These are phyloP conservation scores for Aspergillus tanneri DNA, from an alignment of 2,329 filamentous ascomycete genomes.

Conservation along the genomic window DNA sequence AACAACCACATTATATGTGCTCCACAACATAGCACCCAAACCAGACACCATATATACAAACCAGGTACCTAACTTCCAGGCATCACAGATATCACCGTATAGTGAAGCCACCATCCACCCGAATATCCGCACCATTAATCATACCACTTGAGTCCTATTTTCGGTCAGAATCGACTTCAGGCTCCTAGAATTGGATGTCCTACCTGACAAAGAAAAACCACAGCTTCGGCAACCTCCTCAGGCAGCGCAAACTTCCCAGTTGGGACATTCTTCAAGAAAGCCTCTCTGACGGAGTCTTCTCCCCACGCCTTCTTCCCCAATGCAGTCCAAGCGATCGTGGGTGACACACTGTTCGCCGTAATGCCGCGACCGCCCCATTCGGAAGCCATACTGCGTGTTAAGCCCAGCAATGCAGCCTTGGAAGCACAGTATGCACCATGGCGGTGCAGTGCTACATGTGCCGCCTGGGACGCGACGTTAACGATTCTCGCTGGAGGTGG, in stretches of 20 bases:
- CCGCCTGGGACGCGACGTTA: constrained; percentile 49
- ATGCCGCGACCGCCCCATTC: constrained; percentile 50
- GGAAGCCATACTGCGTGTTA: constrained; percentile 48
- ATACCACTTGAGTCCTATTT: constrained; percentile 40
- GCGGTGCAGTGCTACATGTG: constrained; percentile 46
- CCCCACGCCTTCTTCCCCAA: constrained; percentile 48
- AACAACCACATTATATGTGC: too few relatives aligned
- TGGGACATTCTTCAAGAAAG: constrained; percentile 40
- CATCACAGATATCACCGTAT: constrained; percentile 31
- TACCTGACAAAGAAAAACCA: constrained; percentile 42
- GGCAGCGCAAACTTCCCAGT: constrained; percentile 42
- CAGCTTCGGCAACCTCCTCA: constrained; percentile 41
- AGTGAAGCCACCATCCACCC: constrained; percentile 43
- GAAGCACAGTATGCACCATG: constrained; percentile 52
- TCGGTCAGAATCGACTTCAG: constrained; percentile 1
- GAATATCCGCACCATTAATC: constrained; percentile 44
- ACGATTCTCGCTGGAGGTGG: constrained; percentile 46
- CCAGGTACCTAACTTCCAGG: too few relatives aligned
- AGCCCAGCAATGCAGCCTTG: constrained; percentile 47
- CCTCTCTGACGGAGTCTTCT: constrained; percentile 34
- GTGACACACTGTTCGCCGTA: constrained; percentile 48
- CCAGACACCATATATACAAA: too few relatives aligned
- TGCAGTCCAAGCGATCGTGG: constrained; percentile 49
- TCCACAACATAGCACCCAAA: too few relatives aligned
- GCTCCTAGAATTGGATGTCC: neutral